phyloP scores from a whole-genome alignment of 108 stramenopile species.

The Skeletonema tropicum region DNA sequence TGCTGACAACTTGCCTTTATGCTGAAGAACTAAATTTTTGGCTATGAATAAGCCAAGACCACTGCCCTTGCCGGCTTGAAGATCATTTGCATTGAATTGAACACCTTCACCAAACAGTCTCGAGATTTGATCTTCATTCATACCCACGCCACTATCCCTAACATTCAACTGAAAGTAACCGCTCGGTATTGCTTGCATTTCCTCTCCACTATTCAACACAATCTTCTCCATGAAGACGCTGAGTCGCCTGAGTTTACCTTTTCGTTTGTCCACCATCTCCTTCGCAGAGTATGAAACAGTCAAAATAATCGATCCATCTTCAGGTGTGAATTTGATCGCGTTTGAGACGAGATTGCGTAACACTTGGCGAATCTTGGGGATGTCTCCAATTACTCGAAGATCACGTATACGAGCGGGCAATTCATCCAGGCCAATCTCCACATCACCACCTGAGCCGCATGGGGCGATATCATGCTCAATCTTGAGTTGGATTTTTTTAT shows the following conservation, averaged over 20 bases:
- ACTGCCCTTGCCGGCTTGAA: constrained; percentile 70
- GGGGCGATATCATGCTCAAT: no score
- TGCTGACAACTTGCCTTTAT: constrained; percentile 50
- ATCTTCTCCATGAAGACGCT: no score
- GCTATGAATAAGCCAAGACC: constrained; percentile 60
- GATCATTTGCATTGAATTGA: constrained; percentile 67
- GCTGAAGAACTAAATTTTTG: constrained; percentile 39
- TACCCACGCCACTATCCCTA: constrained; percentile 63
- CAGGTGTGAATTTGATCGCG: constrained; percentile 64
- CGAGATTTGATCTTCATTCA: constrained; percentile 48
- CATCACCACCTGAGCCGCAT: no score
- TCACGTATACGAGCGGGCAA: constrained; percentile 3
- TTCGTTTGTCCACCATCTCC: constrained; percentile 24
- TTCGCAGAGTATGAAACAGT: constrained; percentile 26
- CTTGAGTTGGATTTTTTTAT: no score
- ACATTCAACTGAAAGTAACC: constrained; percentile 34
- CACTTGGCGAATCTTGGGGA: constrained; percentile 44
- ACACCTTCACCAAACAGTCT: constrained; percentile 61
- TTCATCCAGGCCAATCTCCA: neutral
- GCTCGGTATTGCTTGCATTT: no score
- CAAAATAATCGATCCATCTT: constrained; percentile 27
- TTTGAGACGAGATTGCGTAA: constrained; percentile 66
- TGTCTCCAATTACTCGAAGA: constrained; percentile 52
- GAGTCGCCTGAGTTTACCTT: constrained; percentile 13
- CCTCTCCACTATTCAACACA: no score